Base-by-base conservation (phyloP, 2,329 filamentous ascomycete species). In the Verticillium longisporum region DNA sequence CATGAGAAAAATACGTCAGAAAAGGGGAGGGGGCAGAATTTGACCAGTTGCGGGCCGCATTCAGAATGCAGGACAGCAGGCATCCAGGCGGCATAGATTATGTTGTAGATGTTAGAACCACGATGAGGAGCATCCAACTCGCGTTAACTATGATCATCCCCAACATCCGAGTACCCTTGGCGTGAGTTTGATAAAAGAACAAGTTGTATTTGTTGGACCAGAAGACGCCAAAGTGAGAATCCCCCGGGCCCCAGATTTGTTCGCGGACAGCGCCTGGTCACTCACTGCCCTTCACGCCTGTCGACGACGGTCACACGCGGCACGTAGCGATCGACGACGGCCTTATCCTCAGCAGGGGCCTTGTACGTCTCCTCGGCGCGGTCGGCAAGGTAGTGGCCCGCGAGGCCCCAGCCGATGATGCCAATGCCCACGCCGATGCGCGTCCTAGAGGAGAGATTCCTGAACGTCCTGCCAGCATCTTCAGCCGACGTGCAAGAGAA, bases 361-460 rank as follows among this genome's bases (percentile, higher is more conserved):
- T 83, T 86, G 73, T 91, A 83, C 53, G 82, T 86, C 70, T 89
- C 83, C 75, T 94, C 92, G 15, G 88, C 86, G 61, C 81, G 80
- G 70, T 94, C 89, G 5, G 89, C 86, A 18, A 90, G 70, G 70
- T 88, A 88, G n/a, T 95, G 80, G 15, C 91, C 93, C 50, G 86
- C 77, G 50, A 80, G 77, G 14, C 91, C 91, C 85, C 92, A 97
- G 37, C 84, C 84, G 70, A 97, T 85, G 66, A 96, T 76, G 67
- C 87, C 89, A 57, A 86, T 72, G 67, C 93, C 93, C 64, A 96
- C 81, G 56, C 88, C 76, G 53, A 91, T 76, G 61, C 90, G 89
- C 31, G 89, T 88, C 67, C 84, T 87, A 18, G 88, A 83, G 3
- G 88, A 78, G 60, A 96, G 86, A 68, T 83, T 85, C 70, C 83